Base-by-base conservation (phyloP, 768 basidiomycete genomes). In the Boletus patriciae region DNA sequence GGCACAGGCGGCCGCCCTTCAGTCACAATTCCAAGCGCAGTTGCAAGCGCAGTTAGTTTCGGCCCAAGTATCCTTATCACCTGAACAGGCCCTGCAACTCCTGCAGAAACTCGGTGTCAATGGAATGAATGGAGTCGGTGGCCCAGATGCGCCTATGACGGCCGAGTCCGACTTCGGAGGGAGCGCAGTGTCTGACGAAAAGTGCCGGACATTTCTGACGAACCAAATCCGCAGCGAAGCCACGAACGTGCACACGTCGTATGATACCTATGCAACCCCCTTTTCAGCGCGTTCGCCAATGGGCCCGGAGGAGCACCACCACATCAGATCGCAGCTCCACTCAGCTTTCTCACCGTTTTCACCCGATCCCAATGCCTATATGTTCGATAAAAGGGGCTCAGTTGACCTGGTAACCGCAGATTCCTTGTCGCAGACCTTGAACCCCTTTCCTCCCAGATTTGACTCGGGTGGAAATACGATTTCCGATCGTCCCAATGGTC, bases 261-360 rank as follows among this genome's bases (percentile, higher is more conserved):
- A 67, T 11, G 70, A 72, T 43, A 52, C 52, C 36, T 67, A 65
- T 53, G 25, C 65, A 44, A 48, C 61, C 48, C 18, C 68, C 27
- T 60, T 61, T 29, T 43, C 55, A 38, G 44, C 58, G 6, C 60
- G 62, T 37, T 57, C 64, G 19, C 38, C 60, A 19, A 52, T 44
- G 31, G 61, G 62, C 7, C 25, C 43, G 40, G 66, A 64, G 33
- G 51, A 55, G 13, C 61, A 64, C 19, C 63, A 60, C 8, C 70
- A 58, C 11, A 27, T 55, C 40, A 61, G 65, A 47, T 56, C 66
- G 25, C 66, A 62, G 41, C 50, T 57, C 27, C 59, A 57, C 27
- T 63, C 62, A 9, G 63, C 70, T 55, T 91, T 91, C 69, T 87
- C 88, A 8, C 89, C 89, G 4, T 92, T 92, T 73, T 91, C 90